phyloP scores from a whole-genome alignment of 2,329 filamentous ascomycete genomes.

The Ophiostoma quercus region DNA sequence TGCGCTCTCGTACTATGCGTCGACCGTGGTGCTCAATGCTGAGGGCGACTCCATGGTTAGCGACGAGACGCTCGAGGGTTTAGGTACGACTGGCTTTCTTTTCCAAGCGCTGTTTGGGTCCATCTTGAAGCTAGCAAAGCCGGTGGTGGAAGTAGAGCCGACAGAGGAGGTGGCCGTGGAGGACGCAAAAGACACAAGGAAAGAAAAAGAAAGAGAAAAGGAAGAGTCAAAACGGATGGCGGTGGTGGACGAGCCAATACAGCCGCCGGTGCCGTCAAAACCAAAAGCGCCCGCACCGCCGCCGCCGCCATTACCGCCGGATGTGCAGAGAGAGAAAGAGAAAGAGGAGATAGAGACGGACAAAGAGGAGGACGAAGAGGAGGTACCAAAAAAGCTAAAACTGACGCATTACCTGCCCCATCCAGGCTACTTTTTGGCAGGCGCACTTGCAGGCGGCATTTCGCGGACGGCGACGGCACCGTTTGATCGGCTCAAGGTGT shows the following conservation, averaged over 20 bases:
- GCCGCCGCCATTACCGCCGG: constrained; percentile 24
- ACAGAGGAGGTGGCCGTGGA: neutral
- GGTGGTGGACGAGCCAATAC: neutral
- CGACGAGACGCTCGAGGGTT: constrained; percentile 83
- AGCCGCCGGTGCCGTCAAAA: constrained; percentile 13
- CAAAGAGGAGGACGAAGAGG: neutral
- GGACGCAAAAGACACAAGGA: neutral
- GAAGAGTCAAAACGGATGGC: neutral
- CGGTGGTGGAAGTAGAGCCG: constrained; percentile 18
- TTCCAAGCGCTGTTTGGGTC: constrained; percentile 69
- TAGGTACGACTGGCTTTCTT: constrained; percentile 81
- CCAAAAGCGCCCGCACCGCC: constrained; percentile 18
- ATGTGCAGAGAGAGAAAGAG: neutral
- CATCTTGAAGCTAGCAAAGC: constrained; percentile 59
- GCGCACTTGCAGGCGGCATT: constrained; percentile 87
- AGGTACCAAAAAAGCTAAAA: constrained; percentile 26
- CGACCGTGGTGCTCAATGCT: constrained; percentile 79
- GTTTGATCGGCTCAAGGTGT: constrained; percentile 94
- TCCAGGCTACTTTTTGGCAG: constrained; percentile 96
- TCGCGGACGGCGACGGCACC: constrained; percentile 94
- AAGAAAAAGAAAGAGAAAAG: too few species aligned
- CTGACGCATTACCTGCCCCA: constrained; percentile 69
- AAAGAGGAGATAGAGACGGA: neutral
- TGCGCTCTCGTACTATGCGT: constrained; percentile 85
- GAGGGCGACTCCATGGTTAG: constrained; percentile 92